phyloP scores from a whole-genome alignment of 345 rosid species.

The Anastatica hierochuntica region DNA sequence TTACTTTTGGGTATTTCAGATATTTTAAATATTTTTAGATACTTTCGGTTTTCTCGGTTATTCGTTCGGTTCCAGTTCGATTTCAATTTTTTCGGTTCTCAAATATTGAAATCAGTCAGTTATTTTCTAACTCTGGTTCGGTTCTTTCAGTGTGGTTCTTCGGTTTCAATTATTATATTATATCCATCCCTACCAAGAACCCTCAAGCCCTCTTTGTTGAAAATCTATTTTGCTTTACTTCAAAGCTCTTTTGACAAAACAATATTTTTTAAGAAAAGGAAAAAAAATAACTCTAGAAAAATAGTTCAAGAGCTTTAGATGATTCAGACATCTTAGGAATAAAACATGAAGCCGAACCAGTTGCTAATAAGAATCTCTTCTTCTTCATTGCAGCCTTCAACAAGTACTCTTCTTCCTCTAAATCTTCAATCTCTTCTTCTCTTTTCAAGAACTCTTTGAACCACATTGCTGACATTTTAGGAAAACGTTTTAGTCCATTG shows the following conservation, averaged over 20 bases:
- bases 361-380: not conserved
- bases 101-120: no score
- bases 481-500: slow-evolving; percentile 38
- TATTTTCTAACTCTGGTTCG: no score
- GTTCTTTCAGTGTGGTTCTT: no score
- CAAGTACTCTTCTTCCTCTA: not conserved
- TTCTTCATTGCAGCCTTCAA: not conserved
- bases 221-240: not conserved
- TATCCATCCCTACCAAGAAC: no score
- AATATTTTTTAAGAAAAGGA: no score
- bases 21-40: no score
- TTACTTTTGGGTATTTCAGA: no score
- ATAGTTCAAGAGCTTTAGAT: not conserved
- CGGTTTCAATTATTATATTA: no score
- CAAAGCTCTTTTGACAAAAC: no score
- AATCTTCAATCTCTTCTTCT: not conserved
- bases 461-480: slow-evolving; percentile 56
- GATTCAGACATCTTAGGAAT: not conserved
- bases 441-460: slow-evolving; percentile 16
- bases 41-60: no score
- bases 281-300: not conserved
- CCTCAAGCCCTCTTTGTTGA: not conserved
- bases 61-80: no score
- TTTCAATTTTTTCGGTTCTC: no score
- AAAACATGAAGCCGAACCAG: not conserved